Conservation (phyloP, 371 early-diverging fungal genomes). For the Mortierella sp. region DNA sequence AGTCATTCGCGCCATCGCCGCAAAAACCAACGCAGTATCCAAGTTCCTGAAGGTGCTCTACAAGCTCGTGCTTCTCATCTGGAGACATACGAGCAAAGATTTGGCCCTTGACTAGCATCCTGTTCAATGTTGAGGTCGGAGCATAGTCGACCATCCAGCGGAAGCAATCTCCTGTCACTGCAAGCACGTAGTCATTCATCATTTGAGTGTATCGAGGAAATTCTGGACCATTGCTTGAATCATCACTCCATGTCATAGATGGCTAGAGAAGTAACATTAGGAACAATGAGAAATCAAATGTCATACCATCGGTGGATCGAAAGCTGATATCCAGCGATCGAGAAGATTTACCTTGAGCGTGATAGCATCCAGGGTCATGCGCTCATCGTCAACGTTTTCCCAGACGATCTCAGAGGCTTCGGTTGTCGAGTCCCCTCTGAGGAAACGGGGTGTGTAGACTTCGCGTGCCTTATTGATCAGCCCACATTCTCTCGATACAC, state of each 20-base stretch:
- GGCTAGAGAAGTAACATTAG: conserved; percentile 9
- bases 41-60: conserved; percentile 85
- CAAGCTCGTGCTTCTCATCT: conserved; percentile 96
- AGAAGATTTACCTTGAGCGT: conserved; percentile 57
- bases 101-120: conserved; percentile 90
- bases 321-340: no score
- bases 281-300: neutral
- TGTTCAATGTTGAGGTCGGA: conserved; percentile 67
- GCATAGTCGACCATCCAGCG: conserved; percentile 91
- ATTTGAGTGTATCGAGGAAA: conserved; percentile 36
- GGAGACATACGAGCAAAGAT: conserved; percentile 99
- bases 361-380: conserved; percentile 65
- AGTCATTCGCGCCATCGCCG: conserved; percentile 99
- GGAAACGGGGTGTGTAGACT: conserved; percentile 67
- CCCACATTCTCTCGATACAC: conserved; percentile 93
- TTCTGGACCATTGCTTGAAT: conserved; percentile 29
- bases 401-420: conserved; percentile 70
- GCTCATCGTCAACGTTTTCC: conserved; percentile 74
- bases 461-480: conserved; percentile 72
- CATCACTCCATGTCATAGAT: conserved; percentile 17
- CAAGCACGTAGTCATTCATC: conserved; percentile 72
- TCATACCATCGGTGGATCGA: neutral
- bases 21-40: conserved; percentile 96
- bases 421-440: conserved; percentile 65
- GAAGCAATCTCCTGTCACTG: conserved; percentile 96